These are phyloP conservation scores for Blumeria graminis DNA, from an alignment of 2,329 filamentous ascomycete species.

Conservation along the genomic window DNA sequence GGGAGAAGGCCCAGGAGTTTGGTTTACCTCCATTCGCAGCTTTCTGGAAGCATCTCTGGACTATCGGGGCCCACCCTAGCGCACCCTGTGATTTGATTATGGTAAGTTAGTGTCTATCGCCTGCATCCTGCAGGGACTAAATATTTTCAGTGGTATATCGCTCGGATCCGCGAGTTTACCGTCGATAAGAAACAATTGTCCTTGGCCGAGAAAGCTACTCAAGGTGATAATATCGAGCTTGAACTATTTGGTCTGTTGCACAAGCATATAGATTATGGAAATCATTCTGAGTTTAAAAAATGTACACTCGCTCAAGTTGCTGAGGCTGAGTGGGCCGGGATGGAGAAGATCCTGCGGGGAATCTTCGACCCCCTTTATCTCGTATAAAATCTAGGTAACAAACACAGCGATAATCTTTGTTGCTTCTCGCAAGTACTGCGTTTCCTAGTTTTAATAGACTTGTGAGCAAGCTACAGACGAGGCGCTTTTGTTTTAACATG, in stretches of 20 bases:
- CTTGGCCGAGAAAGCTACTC: slow-evolving; percentile 19
- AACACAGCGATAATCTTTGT: not conserved
- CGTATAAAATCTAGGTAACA: not conserved
- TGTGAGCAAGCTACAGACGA: no score
- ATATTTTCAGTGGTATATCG: slow-evolving; percentile 28
- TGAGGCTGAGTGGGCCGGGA: slow-evolving; percentile 22
- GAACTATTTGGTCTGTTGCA: slow-evolving; percentile 20
- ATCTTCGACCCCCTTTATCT: slow-evolving; percentile 5
- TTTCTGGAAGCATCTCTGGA: slow-evolving; percentile 28
- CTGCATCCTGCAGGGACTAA: slow-evolving; percentile 1
- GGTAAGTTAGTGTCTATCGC: slow-evolving; percentile 17
- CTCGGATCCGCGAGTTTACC: slow-evolving; percentile 28
- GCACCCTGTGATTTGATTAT: slow-evolving; percentile 28
- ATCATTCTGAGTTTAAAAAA: slow-evolving; percentile 13
- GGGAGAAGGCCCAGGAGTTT: slow-evolving; percentile 17
- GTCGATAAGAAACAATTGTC: slow-evolving; percentile 18
- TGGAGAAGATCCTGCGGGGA: slow-evolving; percentile 23
- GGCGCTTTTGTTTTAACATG: no score
- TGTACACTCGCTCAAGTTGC: slow-evolving; percentile 25
- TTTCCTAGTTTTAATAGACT: no score
- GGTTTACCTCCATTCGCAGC: slow-evolving; percentile 24
- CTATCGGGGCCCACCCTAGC: slow-evolving; percentile 24
- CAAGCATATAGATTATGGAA: slow-evolving; percentile 22
- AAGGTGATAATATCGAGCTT: slow-evolving; percentile 2
- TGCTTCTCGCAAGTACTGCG: not conserved